Percentiles rank a stretch among this genome's conserved stretches.
Conservation (phyloP, 441 rosid genomes). For the Erysimum cheiri region DNA sequence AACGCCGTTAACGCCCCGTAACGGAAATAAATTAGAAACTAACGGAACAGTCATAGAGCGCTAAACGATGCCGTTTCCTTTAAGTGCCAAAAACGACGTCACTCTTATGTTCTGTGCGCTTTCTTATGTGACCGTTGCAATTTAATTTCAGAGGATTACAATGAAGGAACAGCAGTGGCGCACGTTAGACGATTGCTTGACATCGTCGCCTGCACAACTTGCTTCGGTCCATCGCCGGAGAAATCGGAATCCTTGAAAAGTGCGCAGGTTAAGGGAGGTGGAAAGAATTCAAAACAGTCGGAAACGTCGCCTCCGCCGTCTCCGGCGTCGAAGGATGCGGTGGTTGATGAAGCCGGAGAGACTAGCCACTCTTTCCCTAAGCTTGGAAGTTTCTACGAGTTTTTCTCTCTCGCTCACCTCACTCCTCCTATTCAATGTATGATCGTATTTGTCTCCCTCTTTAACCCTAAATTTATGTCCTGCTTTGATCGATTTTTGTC, state of each 20-base stretch:
- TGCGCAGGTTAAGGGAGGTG: constrained; percentile 49
- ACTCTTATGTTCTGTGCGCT: neutral
- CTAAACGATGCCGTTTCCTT: neutral
- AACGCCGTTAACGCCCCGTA: constrained; percentile 23
- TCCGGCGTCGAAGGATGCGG: constrained; percentile 47
- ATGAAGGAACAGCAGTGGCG: constrained; percentile 64
- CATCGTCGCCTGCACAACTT: constrained; percentile 66
- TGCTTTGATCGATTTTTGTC: constrained; percentile 17
- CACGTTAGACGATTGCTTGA: constrained; percentile 74
- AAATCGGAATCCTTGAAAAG: constrained; percentile 49
- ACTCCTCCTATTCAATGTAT: constrained; percentile 81
- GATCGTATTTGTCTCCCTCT: constrained; percentile 28
- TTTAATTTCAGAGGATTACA: constrained; percentile 56
- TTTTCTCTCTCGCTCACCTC: constrained; percentile 73
- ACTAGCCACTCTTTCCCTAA: constrained; percentile 61
- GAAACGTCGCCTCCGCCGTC: constrained; percentile 47
- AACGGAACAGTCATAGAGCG: neutral
- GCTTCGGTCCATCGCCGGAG: constrained; percentile 69
- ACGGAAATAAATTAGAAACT: neutral
- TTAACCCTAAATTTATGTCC: constrained; percentile 2
- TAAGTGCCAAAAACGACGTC: neutral
- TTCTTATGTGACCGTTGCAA: constrained; percentile 9
- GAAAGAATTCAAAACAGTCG: constrained; percentile 46
- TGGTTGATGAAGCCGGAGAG: constrained; percentile 59
- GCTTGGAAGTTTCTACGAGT: constrained; percentile 73